Evolutionary conservation across 257 asterid genomes (phyloP).

Genomic region (Haberlea rhodopensis): DNA sequence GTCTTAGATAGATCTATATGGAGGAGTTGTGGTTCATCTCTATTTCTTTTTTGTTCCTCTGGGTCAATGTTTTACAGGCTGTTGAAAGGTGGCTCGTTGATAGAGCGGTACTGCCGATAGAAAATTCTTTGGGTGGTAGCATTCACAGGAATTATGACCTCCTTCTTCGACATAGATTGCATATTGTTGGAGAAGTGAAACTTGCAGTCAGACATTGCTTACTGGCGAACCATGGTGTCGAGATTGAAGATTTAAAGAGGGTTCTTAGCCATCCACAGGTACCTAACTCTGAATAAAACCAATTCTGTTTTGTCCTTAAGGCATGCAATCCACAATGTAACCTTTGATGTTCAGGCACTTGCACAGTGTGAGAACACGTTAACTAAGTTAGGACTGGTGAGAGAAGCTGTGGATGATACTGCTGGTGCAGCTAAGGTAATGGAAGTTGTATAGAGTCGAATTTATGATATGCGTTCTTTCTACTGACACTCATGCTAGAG

Average conservation of each 20-base stretch:
- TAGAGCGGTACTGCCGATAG: slow-evolving; percentile 96
- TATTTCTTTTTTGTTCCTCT: background rate
- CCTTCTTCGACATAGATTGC: slow-evolving; percentile 84
- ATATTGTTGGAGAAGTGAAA: slow-evolving; percentile 98
- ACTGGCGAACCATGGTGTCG: slow-evolving; percentile 77
- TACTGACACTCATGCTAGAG: background rate
- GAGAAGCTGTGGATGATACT: slow-evolving; percentile 99
- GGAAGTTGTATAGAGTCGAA: background rate
- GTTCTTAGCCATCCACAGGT: slow-evolving; percentile 99
- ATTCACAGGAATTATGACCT: slow-evolving; percentile 98
- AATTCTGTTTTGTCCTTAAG: slow-evolving; percentile 9
- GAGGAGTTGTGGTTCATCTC: slow-evolving; percentile 20
- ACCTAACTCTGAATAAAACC: slow-evolving; percentile 25
- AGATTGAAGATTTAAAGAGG: slow-evolving; percentile 69
- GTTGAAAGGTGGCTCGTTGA: slow-evolving; percentile 97
- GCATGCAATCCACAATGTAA: slow-evolving; percentile 22
- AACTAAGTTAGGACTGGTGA: slow-evolving; percentile 78
- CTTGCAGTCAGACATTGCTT: slow-evolving; percentile 86
- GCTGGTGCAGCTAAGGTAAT: slow-evolving; percentile 99
- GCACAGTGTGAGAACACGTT: slow-evolving; percentile 97
- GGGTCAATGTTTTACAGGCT: slow-evolving; percentile 48
- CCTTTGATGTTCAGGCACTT: slow-evolving; percentile 70
- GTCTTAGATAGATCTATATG: background rate
- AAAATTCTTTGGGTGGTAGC: slow-evolving; percentile 96
- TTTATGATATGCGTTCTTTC: background rate